Percentiles rank a stretch among this genome's conserved stretches.
These are phyloP conservation scores for Cadophora gregata DNA, from an alignment of 2,329 filamentous ascomycete species.

Conservation along the genomic window DNA sequence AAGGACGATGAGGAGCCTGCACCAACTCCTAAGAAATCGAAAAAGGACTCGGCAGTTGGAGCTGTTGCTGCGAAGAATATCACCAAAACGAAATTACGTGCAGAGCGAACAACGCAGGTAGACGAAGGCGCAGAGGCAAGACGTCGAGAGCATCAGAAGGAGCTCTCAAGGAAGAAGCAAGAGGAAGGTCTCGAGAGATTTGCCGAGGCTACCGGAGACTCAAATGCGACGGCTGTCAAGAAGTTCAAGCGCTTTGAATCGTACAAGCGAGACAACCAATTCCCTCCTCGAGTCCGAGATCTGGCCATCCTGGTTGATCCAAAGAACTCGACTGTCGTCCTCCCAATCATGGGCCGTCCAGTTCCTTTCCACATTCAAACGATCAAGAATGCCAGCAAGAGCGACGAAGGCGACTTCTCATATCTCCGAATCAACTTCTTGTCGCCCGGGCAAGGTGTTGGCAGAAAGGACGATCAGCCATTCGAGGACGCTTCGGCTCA, in stretches of 20 bases:
- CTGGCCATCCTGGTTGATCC: conserved; percentile 88
- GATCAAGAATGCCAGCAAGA: conserved; percentile 99
- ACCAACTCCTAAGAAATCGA: conserved; percentile 87
- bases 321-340: conserved; percentile 87
- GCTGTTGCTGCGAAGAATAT: conserved; percentile 95
- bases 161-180: conserved; percentile 86
- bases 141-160: conserved; percentile 90
- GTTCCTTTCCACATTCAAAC: conserved; percentile 98
- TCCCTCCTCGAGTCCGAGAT: conserved; percentile 82
- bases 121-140: conserved; percentile 90
- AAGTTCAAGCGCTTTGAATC: conserved; percentile 99
- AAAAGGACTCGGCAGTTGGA: conserved; percentile 81
- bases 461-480: conserved; percentile 94
- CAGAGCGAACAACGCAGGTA: conserved; percentile 84
- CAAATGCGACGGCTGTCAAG: conserved; percentile 93
- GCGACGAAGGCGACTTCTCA: conserved; percentile 91
- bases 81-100: conserved; percentile 88
- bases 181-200: conserved; percentile 86
- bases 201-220: conserved; percentile 80
- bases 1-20: conserved; percentile 92
- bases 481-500: conserved; percentile 97
- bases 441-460: conserved; percentile 95
- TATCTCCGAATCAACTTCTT: conserved; percentile 97
- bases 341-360: conserved; percentile 96
- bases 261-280: conserved; percentile 96